Conservation (phyloP, 2,329 filamentous ascomycete species). For the Pleomassaria siparia region DNA sequence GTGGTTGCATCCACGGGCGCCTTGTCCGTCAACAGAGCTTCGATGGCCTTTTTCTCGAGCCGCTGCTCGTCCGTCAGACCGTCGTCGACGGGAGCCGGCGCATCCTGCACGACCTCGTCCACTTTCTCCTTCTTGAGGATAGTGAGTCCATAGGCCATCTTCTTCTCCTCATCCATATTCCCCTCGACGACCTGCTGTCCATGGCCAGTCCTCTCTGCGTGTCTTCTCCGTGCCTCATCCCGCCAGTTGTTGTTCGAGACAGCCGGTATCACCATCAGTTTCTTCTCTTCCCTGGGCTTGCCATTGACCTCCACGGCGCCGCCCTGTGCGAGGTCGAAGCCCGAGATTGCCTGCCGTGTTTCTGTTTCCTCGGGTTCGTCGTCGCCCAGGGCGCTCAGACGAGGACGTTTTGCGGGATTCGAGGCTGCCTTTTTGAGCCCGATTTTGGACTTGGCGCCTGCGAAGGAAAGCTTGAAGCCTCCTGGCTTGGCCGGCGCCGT, state of each 20-base stretch:
- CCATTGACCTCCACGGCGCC: constrained; percentile 47
- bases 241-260: constrained; percentile 66
- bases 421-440: constrained; percentile 22
- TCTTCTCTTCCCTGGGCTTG: constrained; percentile 44
- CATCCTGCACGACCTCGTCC: constrained; percentile 20
- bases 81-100: constrained; percentile 17
- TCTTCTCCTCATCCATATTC: constrained; percentile 40
- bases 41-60: constrained; percentile 57
- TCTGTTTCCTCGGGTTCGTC: constrained; percentile 33
- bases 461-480: constrained; percentile 42
- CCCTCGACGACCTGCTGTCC: constrained; percentile 21
- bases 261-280: constrained; percentile 59
- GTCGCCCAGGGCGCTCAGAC: constrained; percentile 31
- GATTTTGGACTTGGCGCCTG: constrained; percentile 29
- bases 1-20: constrained; percentile 39
- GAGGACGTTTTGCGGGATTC: constrained; percentile 27
- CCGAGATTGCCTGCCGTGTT: constrained; percentile 49
- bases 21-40: constrained; percentile 47
- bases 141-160: constrained; percentile 56
- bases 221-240: constrained; percentile 52
- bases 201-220: constrained; percentile 48
- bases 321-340: constrained; percentile 56
- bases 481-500: constrained; percentile 18
- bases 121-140: constrained; percentile 41
- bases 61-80: constrained; percentile 31